These are phyloP conservation scores for Cerioporus squamosus DNA, from an alignment of 1,284 basidiomycete species.

Conservation along the genomic window DNA sequence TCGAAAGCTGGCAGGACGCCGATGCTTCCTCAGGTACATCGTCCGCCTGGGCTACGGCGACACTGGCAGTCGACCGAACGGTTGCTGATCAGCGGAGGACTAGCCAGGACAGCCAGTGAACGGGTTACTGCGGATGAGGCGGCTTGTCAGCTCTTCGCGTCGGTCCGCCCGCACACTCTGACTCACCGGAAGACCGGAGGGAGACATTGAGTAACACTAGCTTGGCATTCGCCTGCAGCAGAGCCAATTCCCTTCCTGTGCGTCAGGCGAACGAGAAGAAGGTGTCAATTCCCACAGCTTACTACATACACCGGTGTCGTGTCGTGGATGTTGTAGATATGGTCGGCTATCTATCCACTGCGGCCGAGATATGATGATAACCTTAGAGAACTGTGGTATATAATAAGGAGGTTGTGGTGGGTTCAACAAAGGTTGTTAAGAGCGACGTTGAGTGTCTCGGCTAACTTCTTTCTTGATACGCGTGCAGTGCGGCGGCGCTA, in stretches of 20 bases:
- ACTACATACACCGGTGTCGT: no score
- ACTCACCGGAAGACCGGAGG: background rate
- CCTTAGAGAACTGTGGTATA: background rate
- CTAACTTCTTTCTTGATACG: background rate
- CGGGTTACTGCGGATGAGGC: no score
- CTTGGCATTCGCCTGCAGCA: constrained; percentile 9
- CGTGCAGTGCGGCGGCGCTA: background rate
- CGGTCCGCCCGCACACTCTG: no score
- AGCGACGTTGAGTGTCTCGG: background rate
- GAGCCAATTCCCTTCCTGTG: background rate
- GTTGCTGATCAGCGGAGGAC: background rate
- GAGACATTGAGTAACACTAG: background rate
- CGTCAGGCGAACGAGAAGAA: constrained; percentile 1
- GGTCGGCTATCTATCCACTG: constrained; percentile 16
- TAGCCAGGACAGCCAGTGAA: no score
- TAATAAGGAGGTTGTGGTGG: background rate
- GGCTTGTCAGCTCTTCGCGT: no score
- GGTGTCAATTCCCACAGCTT: constrained; percentile 1
- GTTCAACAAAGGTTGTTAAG: no score
- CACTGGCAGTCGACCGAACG: background rate
- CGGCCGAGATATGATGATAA: constrained; percentile 9
- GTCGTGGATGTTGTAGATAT: background rate
- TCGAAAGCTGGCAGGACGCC: background rate
- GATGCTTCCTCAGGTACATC: constrained; percentile 7
- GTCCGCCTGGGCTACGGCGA: background rate